Percentiles rank a stretch among this genome's conserved stretches.
Conservation (phyloP, 768 basidiomycete genomes). For the Dendrothele bispora region DNA sequence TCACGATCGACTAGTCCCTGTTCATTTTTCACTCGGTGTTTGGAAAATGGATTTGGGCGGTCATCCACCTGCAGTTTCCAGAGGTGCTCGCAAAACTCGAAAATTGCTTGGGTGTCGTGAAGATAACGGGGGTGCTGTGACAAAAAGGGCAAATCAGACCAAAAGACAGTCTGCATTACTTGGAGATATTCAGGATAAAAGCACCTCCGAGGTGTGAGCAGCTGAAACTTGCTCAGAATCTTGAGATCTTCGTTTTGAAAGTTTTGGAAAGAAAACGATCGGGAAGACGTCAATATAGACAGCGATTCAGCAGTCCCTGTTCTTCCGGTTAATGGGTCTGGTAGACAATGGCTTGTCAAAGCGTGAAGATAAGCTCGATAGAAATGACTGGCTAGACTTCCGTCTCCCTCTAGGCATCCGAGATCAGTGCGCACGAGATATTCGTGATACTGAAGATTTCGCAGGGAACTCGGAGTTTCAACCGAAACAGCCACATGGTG, state of each 20-base stretch:
- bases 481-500: background rate
- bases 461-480: background rate
- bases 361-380: constrained; percentile 36
- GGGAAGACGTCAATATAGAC: constrained; percentile 24
- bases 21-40: too few relatives aligned
- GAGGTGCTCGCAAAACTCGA: too few relatives aligned
- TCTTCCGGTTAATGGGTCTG: constrained; percentile 33
- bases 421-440: constrained; percentile 30
- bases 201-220: constrained; percentile 21
- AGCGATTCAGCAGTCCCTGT: constrained; percentile 38
- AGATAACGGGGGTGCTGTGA: too few relatives aligned
- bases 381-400: constrained; percentile 24
- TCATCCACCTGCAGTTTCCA: too few relatives aligned
- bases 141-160: constrained; percentile 16
- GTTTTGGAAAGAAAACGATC: constrained; percentile 28
- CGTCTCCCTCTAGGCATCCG: constrained; percentile 25
- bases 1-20: too few relatives aligned
- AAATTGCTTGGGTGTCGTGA: too few relatives aligned
- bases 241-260: constrained; percentile 17
- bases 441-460: constrained; percentile 21
- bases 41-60: too few relatives aligned
- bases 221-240: constrained; percentile 23
- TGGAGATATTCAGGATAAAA: constrained; percentile 26
- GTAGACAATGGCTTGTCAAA: constrained; percentile 29
- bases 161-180: constrained; percentile 30